Evolutionary conservation across 331 rosid species (phyloP).

Genomic region (Arachis monticola): DNA sequence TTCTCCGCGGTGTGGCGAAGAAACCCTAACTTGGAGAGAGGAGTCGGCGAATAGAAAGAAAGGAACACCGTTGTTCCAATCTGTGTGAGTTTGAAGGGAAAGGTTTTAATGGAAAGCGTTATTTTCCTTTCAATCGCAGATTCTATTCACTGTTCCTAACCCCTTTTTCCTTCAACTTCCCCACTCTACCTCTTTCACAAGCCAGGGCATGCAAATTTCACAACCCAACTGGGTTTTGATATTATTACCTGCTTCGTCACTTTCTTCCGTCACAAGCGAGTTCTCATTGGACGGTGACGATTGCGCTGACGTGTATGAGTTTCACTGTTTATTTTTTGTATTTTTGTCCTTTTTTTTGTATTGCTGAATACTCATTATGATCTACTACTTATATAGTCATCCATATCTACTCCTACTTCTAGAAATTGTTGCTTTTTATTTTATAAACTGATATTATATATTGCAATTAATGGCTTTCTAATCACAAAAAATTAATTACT

Average conservation of each 20-base stretch:
- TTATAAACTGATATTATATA: background rate
- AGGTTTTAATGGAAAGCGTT: slow-evolving; percentile 5
- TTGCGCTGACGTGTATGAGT: background rate
- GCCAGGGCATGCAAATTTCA: slow-evolving; percentile 1
- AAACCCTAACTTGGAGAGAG: slow-evolving; percentile 27
- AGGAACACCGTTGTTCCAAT: too few relatives aligned
- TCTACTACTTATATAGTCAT: background rate
- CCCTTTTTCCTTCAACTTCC: background rate
- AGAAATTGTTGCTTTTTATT: background rate
- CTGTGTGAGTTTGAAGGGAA: background rate
- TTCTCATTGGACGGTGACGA: slow-evolving; percentile 24
- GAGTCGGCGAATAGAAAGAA: background rate
- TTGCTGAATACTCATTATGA: too few relatives aligned
- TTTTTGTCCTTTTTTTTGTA: background rate
- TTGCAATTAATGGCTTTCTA: too few relatives aligned
- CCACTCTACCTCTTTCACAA: slow-evolving; percentile 15
- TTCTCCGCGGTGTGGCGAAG: background rate
- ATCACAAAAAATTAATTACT: too few relatives aligned
- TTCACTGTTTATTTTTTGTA: background rate
- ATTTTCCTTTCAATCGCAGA: background rate
- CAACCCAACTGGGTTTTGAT: background rate
- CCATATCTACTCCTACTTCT: background rate
- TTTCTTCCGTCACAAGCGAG: slow-evolving; percentile 22
- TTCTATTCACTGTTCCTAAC: background rate
- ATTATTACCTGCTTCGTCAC: background rate